Evolutionary conservation across 257 asterid species (phyloP).

Genomic region (Solanum commersonii): DNA sequence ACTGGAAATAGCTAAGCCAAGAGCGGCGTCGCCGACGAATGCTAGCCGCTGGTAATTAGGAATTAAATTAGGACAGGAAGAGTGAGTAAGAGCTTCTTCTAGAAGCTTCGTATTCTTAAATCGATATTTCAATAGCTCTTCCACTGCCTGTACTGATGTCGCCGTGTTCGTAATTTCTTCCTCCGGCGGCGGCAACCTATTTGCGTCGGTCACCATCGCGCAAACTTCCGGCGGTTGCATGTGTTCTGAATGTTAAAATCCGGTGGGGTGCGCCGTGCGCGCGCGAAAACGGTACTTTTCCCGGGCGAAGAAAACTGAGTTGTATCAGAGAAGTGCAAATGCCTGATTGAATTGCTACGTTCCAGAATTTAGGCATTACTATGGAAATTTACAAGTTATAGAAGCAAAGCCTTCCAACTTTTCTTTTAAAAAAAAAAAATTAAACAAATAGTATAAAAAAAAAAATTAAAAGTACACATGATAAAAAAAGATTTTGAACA

Average conservation of each 20-base stretch:
- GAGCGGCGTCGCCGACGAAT: slow-evolving; percentile 70
- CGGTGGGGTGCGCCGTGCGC: neutral
- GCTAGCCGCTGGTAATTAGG: slow-evolving; percentile 68
- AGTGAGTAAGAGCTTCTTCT: slow-evolving; percentile 75
- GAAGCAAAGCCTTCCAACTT: too few relatives aligned
- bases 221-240: neutral
- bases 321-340: neutral
- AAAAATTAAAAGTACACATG: too few relatives aligned
- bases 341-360: neutral
- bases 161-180: slow-evolving; percentile 18
- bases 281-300: neutral
- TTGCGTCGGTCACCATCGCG: neutral
- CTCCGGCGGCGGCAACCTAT: neutral
- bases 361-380: neutral
- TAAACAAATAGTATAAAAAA: too few relatives aligned
- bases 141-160: slow-evolving; percentile 35
- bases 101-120: slow-evolving; percentile 46
- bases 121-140: slow-evolving; percentile 31
- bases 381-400: too few relatives aligned
- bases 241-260: neutral
- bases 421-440: too few relatives aligned
- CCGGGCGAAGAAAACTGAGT: neutral
- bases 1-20: slow-evolving; percentile 52
- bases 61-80: slow-evolving; percentile 46
- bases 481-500: too few relatives aligned